phyloP scores from a whole-genome alignment of 2,329 filamentous ascomycete species.

The Epicoccum nigrum region DNA sequence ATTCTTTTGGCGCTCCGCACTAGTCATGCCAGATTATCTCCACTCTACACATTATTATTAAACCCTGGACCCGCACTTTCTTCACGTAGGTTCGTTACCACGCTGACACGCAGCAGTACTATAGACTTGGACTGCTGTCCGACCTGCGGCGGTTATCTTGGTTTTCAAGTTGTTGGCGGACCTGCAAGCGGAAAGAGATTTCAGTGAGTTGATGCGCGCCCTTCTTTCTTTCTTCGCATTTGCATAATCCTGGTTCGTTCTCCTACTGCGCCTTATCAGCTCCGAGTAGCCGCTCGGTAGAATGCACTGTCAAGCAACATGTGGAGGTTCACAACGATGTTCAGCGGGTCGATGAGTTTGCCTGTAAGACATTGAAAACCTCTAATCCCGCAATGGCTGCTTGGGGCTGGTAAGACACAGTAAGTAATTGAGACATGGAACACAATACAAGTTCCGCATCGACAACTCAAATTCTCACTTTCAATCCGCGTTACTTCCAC shows the following conservation, averaged over 20 bases:
- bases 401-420: no score
- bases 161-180: constrained; percentile 38
- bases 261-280: no score
- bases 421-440: neutral
- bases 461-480: neutral
- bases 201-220: constrained; percentile 38
- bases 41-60: constrained; percentile 48
- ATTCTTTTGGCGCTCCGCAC: constrained; percentile 44
- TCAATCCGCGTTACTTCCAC: no score
- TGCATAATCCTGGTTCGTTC: neutral
- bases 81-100: constrained; percentile 5
- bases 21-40: constrained; percentile 44
- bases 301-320: no score
- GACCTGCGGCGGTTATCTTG: constrained; percentile 20
- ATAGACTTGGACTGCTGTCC: constrained; percentile 15
- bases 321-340: no score
- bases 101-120: constrained; percentile 9
- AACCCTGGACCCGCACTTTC: constrained; percentile 26
- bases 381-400: no score
- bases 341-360: no score
- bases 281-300: no score
- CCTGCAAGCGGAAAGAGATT: constrained; percentile 36
- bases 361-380: no score
- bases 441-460: neutral
- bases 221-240: neutral